Base-by-base conservation (phyloP, 148 eudicot genomes). In the Pharnaceum exiguum region DNA sequence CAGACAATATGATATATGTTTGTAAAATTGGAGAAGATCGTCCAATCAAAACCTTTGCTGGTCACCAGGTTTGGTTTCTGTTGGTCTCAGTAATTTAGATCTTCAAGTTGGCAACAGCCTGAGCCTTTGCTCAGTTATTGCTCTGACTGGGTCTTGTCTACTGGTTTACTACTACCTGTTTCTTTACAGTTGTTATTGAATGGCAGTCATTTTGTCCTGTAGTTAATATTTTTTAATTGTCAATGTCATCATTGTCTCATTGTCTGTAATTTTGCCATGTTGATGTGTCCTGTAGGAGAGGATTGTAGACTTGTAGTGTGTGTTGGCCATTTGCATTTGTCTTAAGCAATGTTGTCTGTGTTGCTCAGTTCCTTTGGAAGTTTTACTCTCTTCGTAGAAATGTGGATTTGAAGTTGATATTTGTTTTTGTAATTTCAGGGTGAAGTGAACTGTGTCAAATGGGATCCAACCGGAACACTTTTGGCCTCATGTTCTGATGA, bases 401-500 rank as follows among this genome's bases (percentile, higher is more conserved):
- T 45, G 18, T 45, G 32, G 9, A 36, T 15, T 24, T 23, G 23
- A 46, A 29, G 10, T 22, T 57, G 10, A 11, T 57, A n/a, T 25
- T 49, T 59, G 3, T 25, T 36, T 23, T 51, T 17, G 28, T 24
- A 13, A 28, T 60, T 67, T 75, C 82, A 86, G 94, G 81, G 83
- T 54, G 94, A 86, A 80, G 88, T 86, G 38, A 86, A 86, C 53
- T 77, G 83, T 62, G 78, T 86, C 68, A 79, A 82, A 76, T 86
- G 94, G 94, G 84, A 86, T 46, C 89, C 94, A 38, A 73, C 83
- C 11, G 89, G 94, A 44, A 75, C 80, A 43, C 57, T 86, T 55
- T 68, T 86, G 77, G 94, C 94, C 43, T 82, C 94, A 56, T 79
- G 94, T 55, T 86, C 94, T 37, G 89, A 86, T 68, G 94, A 86